phyloP scores from a whole-genome alignment of 176 grass and related monocot species.

The Melocanna baccifera region DNA sequence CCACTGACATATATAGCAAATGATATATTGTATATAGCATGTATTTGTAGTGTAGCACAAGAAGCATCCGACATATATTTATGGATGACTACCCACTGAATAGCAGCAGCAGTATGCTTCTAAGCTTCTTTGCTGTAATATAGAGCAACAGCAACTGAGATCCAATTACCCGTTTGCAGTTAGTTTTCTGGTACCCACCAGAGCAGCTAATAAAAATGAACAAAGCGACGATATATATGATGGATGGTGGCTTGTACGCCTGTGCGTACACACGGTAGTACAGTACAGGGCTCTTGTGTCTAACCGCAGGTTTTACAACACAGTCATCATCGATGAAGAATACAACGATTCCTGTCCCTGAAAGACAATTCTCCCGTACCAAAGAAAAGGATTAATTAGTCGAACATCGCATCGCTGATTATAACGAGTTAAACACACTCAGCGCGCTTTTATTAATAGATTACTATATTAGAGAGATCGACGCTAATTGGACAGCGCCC shows the following conservation, averaged over 20 bases:
- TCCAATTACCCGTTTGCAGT: not conserved
- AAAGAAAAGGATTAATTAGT: slow-evolving; percentile 17
- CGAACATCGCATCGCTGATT: not conserved
- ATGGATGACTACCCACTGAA: not conserved
- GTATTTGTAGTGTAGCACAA: not conserved
- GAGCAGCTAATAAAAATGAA: not conserved
- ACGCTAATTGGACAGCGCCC: not conserved
- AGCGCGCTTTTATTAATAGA: not conserved
- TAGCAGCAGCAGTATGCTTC: not conserved
- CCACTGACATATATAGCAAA: not conserved
- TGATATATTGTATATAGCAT: not conserved
- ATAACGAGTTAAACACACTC: not conserved
- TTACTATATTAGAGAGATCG: not conserved
- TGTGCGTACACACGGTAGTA: not conserved
- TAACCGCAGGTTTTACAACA: slow-evolving; percentile 5
- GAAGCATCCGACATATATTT: not conserved
- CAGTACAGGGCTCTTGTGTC: not conserved
- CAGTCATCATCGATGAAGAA: slow-evolving; percentile 39
- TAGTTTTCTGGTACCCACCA: not conserved
- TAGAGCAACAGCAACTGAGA: not conserved
- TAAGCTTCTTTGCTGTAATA: not conserved
- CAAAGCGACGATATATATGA: not conserved
- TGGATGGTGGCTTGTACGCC: not conserved
- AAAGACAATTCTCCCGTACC: slow-evolving; percentile 32
- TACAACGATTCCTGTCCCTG: slow-evolving; percentile 24